Evolutionary conservation across 805 yeast species (phyloP).

Genomic region (Candida rishiriensis): DNA sequence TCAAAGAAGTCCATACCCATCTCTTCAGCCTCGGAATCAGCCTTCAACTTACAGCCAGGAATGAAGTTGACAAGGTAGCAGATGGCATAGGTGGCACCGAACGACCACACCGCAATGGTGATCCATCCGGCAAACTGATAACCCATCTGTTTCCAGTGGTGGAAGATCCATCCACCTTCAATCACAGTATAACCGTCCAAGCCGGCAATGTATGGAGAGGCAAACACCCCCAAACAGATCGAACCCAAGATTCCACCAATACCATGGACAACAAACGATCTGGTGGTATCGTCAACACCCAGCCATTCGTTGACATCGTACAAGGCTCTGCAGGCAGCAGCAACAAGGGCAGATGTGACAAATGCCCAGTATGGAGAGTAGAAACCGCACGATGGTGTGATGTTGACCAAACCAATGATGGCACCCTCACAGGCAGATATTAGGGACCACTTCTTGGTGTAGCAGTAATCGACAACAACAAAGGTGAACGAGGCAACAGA

Average conservation of each 20-base stretch:
- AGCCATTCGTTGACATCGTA: slow-evolving; percentile 35
- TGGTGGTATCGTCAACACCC: slow-evolving; percentile 42
- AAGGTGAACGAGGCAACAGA: slow-evolving; percentile 43
- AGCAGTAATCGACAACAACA: slow-evolving; percentile 36
- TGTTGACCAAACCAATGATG: slow-evolving; percentile 41
- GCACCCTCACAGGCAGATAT: slow-evolving; percentile 44
- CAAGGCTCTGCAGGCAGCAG: slow-evolving; percentile 33
- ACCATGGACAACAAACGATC: slow-evolving; percentile 44
- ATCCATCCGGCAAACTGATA: slow-evolving; percentile 42
- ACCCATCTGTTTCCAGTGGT: slow-evolving; percentile 42
- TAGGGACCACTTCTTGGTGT: slow-evolving; percentile 38
- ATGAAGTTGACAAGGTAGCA: slow-evolving; percentile 45
- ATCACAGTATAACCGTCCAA: slow-evolving; percentile 41
- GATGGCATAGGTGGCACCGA: slow-evolving; percentile 36
- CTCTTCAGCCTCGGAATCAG: slow-evolving; percentile 41
- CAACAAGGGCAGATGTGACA: slow-evolving; percentile 37
- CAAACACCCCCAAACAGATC: slow-evolving; percentile 41
- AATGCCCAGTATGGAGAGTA: slow-evolving; percentile 45
- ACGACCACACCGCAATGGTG: slow-evolving; percentile 41
- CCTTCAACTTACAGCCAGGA: slow-evolving; percentile 47
- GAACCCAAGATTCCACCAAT: slow-evolving; percentile 45
- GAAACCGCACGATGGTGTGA: slow-evolving; percentile 44
- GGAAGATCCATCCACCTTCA: slow-evolving; percentile 44
- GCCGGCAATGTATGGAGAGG: slow-evolving; percentile 39
- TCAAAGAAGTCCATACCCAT: slow-evolving; percentile 49